Conservation (phyloP, 495 filamentous ascomycete species). For the Hypomontagnella monticulosa region DNA sequence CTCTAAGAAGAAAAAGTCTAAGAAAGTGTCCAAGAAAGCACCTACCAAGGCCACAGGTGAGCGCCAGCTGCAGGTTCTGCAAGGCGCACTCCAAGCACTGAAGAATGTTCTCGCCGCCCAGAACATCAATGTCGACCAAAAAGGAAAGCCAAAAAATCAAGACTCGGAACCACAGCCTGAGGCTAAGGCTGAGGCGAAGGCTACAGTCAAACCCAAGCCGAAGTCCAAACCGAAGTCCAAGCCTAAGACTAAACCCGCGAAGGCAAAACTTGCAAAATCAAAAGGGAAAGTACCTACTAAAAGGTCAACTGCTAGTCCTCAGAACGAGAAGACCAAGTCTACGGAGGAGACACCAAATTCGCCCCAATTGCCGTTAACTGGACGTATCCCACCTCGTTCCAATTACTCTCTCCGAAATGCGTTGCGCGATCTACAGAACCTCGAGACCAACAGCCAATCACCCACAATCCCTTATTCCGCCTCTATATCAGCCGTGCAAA, state of each 20-base stretch:
- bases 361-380: too few species aligned
- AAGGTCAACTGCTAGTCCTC: too few species aligned
- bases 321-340: too few species aligned
- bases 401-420: too few species aligned
- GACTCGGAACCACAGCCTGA: neutral
- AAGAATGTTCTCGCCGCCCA: slow-evolving; percentile 41
- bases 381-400: too few species aligned
- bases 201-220: slow-evolving; percentile 12
- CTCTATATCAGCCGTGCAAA: neutral
- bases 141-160: slow-evolving; percentile 5
- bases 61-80: slow-evolving; percentile 36
- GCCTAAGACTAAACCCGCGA: neutral
- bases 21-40: slow-evolving; percentile 14
- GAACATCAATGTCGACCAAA: slow-evolving; percentile 41
- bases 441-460: neutral
- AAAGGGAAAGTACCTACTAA: neutral
- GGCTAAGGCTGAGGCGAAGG: neutral
- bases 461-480: neutral
- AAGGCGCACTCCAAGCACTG: slow-evolving; percentile 36
- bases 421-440: too few species aligned
- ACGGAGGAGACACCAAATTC: too few species aligned
- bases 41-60: neutral
- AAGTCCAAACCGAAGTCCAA: neutral
- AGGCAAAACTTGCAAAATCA: neutral
- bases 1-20: slow-evolving; percentile 28